Conservation (phyloP, 2,329 filamentous ascomycete genomes). For the Hymenotorrendiella dingleyae region DNA sequence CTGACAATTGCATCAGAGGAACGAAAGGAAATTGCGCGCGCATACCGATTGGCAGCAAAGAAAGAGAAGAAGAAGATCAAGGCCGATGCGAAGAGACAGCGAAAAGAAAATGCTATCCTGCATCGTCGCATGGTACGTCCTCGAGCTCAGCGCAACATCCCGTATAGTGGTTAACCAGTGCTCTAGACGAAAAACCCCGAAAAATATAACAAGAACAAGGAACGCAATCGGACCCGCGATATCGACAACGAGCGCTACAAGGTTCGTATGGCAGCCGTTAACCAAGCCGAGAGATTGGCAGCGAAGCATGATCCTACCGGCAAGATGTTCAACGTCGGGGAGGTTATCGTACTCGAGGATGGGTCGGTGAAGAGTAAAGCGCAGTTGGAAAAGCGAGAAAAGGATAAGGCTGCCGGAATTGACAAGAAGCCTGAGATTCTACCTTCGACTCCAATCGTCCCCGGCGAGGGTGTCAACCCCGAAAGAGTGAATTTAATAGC, state of each 20-base stretch:
- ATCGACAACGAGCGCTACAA: slow-evolving; percentile 29
- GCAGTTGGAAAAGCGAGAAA: slow-evolving; percentile 11
- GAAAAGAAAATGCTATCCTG: slow-evolving; percentile 22
- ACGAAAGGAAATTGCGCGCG: slow-evolving; percentile 18
- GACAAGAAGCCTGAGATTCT: slow-evolving; percentile 7
- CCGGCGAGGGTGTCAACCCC: slow-evolving; percentile 8
- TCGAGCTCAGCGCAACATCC: too few relatives aligned
- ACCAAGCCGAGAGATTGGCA: slow-evolving; percentile 28
- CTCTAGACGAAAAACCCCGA: slow-evolving; percentile 31
- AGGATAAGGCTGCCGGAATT: slow-evolving; percentile 9
- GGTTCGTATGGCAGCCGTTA: slow-evolving; percentile 28
- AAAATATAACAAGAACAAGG: slow-evolving; percentile 32
- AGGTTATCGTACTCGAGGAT: slow-evolving; percentile 25
- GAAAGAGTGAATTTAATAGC: slow-evolving; percentile 3
- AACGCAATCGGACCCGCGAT: slow-evolving; percentile 28
- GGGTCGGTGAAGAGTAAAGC: slow-evolving; percentile 27
- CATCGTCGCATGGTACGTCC: slow-evolving; percentile 19
- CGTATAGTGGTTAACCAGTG: too few relatives aligned
- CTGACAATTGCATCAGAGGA: slow-evolving; percentile 15
- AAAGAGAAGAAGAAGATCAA: slow-evolving; percentile 27
- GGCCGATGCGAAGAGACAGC: slow-evolving; percentile 22
- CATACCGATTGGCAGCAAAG: slow-evolving; percentile 17
- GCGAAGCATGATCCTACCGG: slow-evolving; percentile 29
- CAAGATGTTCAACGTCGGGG: slow-evolving; percentile 29
- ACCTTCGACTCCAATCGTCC: background rate